phyloP scores from a whole-genome alignment of 768 basidiomycete species.

The Mycena amicta region DNA sequence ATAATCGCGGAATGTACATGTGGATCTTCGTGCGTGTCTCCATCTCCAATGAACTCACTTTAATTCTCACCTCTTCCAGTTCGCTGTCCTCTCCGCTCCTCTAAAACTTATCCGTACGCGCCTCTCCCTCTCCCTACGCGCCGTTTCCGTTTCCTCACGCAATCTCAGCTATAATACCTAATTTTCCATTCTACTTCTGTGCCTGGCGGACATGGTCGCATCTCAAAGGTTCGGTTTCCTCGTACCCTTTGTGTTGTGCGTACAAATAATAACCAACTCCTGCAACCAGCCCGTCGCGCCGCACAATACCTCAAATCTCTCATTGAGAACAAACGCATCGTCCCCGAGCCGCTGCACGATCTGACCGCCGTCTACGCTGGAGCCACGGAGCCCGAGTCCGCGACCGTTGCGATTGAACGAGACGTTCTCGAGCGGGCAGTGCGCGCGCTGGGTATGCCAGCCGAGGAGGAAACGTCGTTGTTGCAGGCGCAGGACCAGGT shows the following conservation, averaged over 20 bases:
- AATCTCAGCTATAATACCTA: constrained; percentile 52
- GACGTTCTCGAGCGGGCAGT: constrained; percentile 6
- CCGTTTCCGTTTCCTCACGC: background rate
- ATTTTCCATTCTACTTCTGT: constrained; percentile 61
- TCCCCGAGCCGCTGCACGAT: constrained; percentile 4
- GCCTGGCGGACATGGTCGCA: constrained; percentile 60
- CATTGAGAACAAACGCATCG: constrained; percentile 11
- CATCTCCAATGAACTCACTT: background rate
- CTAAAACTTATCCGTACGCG: constrained; percentile 52
- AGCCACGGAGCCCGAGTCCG: background rate
- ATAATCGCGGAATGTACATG: constrained; percentile 7
- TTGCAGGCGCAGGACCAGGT: constrained; percentile 26
- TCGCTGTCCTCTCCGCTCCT: constrained; percentile 52
- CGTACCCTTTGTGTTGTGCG: no score
- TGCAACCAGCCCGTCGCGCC: constrained; percentile 10
- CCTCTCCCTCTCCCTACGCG: background rate
- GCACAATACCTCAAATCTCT: constrained; percentile 13
- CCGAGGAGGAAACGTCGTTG: constrained; percentile 19
- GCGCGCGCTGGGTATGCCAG: background rate
- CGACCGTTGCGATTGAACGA: background rate
- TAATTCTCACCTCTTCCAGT: constrained; percentile 1
- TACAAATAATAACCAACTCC: background rate
- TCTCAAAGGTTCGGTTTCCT: constrained; percentile 40
- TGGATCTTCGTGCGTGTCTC: constrained; percentile 17
- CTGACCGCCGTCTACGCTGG: constrained; percentile 8